Evolutionary conservation across 2,329 filamentous ascomycete species (phyloP).

Genomic region (Hymenoscyphus repandus): DNA sequence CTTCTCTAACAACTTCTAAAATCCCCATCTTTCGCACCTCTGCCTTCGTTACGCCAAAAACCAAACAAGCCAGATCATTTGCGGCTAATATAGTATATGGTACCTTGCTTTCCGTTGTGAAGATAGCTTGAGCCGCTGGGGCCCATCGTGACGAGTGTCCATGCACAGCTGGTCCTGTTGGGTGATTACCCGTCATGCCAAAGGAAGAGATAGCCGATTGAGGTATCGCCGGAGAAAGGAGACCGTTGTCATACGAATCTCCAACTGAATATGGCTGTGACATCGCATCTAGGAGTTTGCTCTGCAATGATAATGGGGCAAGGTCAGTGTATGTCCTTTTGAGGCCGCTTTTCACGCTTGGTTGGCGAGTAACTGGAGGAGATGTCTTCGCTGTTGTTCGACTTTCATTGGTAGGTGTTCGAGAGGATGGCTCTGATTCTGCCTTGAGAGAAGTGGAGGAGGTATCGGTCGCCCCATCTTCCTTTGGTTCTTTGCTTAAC

Average conservation of each 20-base stretch:
- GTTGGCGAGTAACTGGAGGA: conserved; percentile 53
- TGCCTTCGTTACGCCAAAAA: conserved; percentile 98
- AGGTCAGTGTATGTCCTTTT: conserved; percentile 89
- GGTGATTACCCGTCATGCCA: conserved; percentile 22
- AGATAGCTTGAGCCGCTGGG: conserved; percentile 90
- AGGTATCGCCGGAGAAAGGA: conserved; percentile 40
- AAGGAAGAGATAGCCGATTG: conserved; percentile 32
- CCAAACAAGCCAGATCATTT: conserved; percentile 90
- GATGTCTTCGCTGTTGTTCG: conserved; percentile 46
- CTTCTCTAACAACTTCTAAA: conserved; percentile 86
- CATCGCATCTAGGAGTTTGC: conserved; percentile 78
- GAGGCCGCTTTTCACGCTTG: conserved; percentile 44
- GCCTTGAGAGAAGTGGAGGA: conserved; percentile 12
- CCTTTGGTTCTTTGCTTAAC: neutral
- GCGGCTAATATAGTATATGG: conserved; percentile 96
- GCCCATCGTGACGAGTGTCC: conserved; percentile 87
- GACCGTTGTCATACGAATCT: conserved; percentile 24
- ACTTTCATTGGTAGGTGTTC: conserved; percentile 52
- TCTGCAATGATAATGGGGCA: conserved; percentile 67
- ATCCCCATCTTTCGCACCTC: conserved; percentile 95
- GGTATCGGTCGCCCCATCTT: neutral
- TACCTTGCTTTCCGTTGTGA: conserved; percentile 84
- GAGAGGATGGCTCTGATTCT: conserved; percentile 45
- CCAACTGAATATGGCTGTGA: conserved; percentile 60
- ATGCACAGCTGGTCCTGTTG: conserved; percentile 59